Evolutionary conservation across 495 filamentous ascomycete genomes (phyloP).

Genomic region (Aspergillus cristatus): DNA sequence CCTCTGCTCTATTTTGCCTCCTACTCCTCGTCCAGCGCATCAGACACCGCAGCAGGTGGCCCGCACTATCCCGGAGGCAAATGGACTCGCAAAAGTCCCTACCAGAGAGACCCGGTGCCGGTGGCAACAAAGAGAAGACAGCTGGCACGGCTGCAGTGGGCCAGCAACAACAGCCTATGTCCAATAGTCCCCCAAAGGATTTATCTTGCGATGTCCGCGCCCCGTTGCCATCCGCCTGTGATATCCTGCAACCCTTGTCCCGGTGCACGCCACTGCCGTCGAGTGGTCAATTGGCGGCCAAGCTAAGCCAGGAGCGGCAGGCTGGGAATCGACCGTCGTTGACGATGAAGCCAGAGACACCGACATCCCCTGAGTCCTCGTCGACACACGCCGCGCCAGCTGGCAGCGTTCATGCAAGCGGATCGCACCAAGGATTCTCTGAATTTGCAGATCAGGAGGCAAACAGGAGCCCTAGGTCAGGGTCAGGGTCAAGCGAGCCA

Average conservation of each 20-base stretch:
- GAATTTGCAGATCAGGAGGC: too few relatives aligned
- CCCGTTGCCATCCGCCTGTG: conserved; percentile 21
- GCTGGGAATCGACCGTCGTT: neutral
- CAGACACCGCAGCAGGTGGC: conserved; percentile 9
- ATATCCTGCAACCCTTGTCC: conserved; percentile 30
- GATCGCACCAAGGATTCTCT: too few relatives aligned
- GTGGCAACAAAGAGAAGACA: conserved; percentile 1
- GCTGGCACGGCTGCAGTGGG: conserved; percentile 6
- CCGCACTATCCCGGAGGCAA: conserved; percentile 9
- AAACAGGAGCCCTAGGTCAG: too few relatives aligned
- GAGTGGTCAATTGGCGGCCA: conserved; percentile 15
- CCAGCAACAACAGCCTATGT: neutral
- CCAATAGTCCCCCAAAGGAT: conserved; percentile 1
- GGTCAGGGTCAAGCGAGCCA: too few relatives aligned
- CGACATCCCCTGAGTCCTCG: too few relatives aligned
- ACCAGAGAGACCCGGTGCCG: conserved; percentile 13
- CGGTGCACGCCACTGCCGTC: conserved; percentile 20
- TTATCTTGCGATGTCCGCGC: conserved; percentile 4
- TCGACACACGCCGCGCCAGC: too few relatives aligned
- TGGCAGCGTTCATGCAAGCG: too few relatives aligned
- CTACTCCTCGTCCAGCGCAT: conserved; percentile 11
- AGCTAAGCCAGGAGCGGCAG: conserved; percentile 7
- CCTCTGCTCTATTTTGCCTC: conserved; percentile 13
- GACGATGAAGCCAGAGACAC: too few relatives aligned
- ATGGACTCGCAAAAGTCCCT: conserved; percentile 12